Evolutionary conservation across 2,329 filamentous ascomycete genomes (phyloP).

Genomic region (Monilinia fructicola): DNA sequence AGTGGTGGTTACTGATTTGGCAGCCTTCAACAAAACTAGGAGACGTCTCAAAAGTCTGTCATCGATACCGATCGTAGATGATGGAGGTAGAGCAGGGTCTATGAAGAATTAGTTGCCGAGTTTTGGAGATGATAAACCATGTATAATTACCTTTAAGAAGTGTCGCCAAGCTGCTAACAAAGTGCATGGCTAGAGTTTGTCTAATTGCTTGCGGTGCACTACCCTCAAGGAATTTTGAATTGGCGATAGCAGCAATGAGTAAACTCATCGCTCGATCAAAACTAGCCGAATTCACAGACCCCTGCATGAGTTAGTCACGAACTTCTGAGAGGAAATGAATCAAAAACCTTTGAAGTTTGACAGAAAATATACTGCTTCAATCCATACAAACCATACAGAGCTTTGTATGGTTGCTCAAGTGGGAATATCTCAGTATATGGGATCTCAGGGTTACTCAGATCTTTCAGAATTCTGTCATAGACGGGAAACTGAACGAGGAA

Average conservation of each 20-base stretch:
- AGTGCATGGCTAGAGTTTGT: conserved; percentile 50
- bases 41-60: conserved; percentile 40
- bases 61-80: conserved; percentile 40
- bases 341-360: conserved; percentile 36
- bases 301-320: conserved; percentile 29
- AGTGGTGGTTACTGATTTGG: conserved; percentile 29
- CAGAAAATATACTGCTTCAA: conserved; percentile 59
- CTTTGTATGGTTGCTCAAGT: conserved; percentile 66
- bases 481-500: conserved; percentile 71
- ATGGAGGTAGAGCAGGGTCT: conserved; percentile 43
- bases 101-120: conserved; percentile 37
- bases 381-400: conserved; percentile 69
- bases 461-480: conserved; percentile 59
- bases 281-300: conserved; percentile 40
- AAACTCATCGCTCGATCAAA: conserved; percentile 51
- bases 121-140: not conserved
- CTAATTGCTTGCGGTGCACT: conserved; percentile 48
- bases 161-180: conserved; percentile 57
- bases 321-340: not conserved
- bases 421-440: conserved; percentile 65
- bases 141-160: conserved; percentile 52
- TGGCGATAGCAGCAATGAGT: conserved; percentile 60
- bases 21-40: conserved; percentile 36
- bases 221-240: conserved; percentile 52
- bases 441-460: conserved; percentile 55